Base-by-base conservation (phyloP, 345 rosid species). In the Excoecaria cochinchinensis region DNA sequence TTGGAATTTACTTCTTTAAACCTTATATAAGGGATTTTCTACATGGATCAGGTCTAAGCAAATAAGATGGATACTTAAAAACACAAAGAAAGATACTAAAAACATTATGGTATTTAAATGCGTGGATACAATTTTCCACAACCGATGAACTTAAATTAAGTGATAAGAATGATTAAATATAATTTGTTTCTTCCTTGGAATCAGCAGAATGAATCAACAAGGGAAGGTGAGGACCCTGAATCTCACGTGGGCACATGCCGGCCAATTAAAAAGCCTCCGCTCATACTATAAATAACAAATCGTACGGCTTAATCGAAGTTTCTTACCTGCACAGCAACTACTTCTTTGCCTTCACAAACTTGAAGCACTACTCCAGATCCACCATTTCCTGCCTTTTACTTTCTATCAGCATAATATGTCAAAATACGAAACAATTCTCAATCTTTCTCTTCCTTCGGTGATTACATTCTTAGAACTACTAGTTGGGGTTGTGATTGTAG, bases 401-500 rank as follows among this genome's bases (percentile, higher is more conserved):
- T 31, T 31, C 24, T 44, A 44, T 44, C 10, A 44, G 31, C 31
- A 44, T 58, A 70, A 77, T 46, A 77, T 79, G 87, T 44, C 76
- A 44, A 71, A 52, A 67, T 38, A 4, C 66, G 39, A 22, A 19
- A 11, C 25, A 40, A 40, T 52, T 9, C 59, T 39, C 14, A 64
- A 16, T 46, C 59, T 74, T 38, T 77, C 24, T 22, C 53, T 77
- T 12, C 65, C 72, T 52, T 50, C 74, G 39, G 21, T 66, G 25
- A 4, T 66, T 57, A 31, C 76, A 51, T 50, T 72, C 13, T 47
- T 75, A 31, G 56, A 50, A 22, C 15, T 82, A 19, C 39, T 75
- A 52, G 59, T 77, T 55, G 47, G 62, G 13, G 82, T 59, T 7
- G 71, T 8, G 21, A 24, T 56, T n/a, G 60, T 51, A 17, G 67